A percentile compares a stretch with the other conserved stretches of the same genome.
phyloP scores from a whole-genome alignment of 75 land plant genomes.

The Chamaecyparis obtusa region DNA sequence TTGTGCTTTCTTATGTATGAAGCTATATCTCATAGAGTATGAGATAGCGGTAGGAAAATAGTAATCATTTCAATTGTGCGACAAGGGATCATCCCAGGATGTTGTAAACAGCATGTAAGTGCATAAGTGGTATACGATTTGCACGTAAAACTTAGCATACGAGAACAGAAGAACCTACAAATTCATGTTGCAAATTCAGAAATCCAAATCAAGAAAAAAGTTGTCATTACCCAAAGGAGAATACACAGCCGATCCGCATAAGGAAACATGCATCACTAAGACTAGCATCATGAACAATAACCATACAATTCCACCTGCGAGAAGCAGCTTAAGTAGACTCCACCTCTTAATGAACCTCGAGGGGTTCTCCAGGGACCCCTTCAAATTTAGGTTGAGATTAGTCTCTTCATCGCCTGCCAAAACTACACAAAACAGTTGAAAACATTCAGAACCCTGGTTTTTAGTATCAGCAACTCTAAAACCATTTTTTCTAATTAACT shows the following conservation, averaged over 20 bases:
- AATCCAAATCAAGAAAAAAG: background rate
- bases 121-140: background rate
- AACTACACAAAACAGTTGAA: background rate
- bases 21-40: background rate
- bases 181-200: background rate
- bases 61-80: background rate
- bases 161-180: background rate
- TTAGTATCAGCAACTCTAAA: background rate
- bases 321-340: conserved; percentile 44
- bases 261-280: conserved; percentile 52
- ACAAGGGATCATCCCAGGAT: background rate
- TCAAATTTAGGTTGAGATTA: background rate
- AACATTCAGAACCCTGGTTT: background rate
- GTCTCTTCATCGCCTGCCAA: conserved; percentile 29
- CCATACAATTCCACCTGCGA: conserved; percentile 54
- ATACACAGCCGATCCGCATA: conserved; percentile 53
- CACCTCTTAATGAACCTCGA: conserved; percentile 47
- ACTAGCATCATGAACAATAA: conserved; percentile 49
- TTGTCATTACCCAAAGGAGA: conserved; percentile 43
- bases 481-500: background rate
- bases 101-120: background rate
- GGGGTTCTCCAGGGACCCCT: conserved; percentile 22
- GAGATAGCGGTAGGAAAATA: background rate
- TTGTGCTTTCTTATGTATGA: background rate
- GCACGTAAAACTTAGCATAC: background rate